phyloP scores from a whole-genome alignment of 2,329 filamentous ascomycete species.

The Phialemoniopsis sp. region DNA sequence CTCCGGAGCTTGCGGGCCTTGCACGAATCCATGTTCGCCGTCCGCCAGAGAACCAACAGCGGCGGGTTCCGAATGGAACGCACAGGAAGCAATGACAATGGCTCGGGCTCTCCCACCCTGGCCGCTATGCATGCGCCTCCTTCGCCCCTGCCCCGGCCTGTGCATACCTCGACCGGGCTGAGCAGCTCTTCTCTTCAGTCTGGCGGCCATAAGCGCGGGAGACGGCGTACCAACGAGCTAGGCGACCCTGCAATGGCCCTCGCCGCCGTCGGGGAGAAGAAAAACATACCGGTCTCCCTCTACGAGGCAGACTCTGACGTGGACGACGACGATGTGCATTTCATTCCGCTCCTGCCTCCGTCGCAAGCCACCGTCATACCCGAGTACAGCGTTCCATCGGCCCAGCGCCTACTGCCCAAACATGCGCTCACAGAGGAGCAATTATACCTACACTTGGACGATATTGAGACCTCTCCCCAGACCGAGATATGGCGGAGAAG shows the following conservation, averaged over 20 bases:
- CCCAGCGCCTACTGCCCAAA: slow-evolving; percentile 1
- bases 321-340: slow-evolving; percentile 8
- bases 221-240: slow-evolving; percentile 8
- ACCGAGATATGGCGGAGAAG: slow-evolving; percentile 25
- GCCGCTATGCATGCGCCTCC: not conserved
- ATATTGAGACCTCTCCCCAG: slow-evolving; percentile 31
- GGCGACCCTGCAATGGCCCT: not conserved
- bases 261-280: not conserved
- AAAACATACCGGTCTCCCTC: slow-evolving; percentile 4
- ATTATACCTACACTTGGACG: slow-evolving; percentile 34
- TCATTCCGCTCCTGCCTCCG: slow-evolving; percentile 15
- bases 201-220: slow-evolving; percentile 1
- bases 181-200: slow-evolving; percentile 3
- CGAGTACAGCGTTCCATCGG: slow-evolving; percentile 33
- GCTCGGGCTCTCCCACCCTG: not conserved
- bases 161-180: slow-evolving; percentile 4
- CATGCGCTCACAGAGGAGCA: slow-evolving; percentile 31
- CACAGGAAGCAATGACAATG: slow-evolving; percentile 4
- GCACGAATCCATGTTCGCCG: slow-evolving; percentile 5
- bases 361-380: slow-evolving; percentile 44
- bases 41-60: not conserved
- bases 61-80: slow-evolving; percentile 5
- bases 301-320: slow-evolving; percentile 6
- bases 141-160: slow-evolving; percentile 5
- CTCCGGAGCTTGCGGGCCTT: slow-evolving; percentile 12